Percentiles rank a stretch among this genome's conserved stretches.
phyloP scores from a whole-genome alignment of 1,139 yeast species.

The Magnusiomyces tetraspermus region DNA sequence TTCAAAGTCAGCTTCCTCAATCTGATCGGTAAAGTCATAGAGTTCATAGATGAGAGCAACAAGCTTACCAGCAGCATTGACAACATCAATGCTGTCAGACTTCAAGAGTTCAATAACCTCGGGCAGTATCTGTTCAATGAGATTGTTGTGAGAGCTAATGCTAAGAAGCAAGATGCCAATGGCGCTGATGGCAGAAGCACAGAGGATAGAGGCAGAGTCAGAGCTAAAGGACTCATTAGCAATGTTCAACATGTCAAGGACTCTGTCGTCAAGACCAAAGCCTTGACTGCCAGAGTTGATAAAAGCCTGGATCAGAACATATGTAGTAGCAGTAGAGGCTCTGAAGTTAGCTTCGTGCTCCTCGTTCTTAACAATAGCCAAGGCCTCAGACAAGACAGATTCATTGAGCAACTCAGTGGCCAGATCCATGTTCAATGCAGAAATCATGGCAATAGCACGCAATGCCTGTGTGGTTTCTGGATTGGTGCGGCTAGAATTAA shows the following conservation, averaged over 20 bases:
- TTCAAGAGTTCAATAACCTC: conserved; percentile 26
- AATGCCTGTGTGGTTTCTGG: conserved; percentile 27
- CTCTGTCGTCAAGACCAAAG: conserved; percentile 27
- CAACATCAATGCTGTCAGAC: conserved; percentile 21
- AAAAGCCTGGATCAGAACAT: conserved; percentile 28
- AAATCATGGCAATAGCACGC: conserved; percentile 26
- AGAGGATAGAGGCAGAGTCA: conserved; percentile 23
- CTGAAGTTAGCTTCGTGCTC: conserved; percentile 17
- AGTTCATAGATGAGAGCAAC: conserved; percentile 56
- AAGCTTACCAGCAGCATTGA: conserved; percentile 48
- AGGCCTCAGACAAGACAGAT: conserved; percentile 17
- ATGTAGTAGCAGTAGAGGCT: conserved; percentile 24
- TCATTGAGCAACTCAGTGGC: conserved; percentile 21
- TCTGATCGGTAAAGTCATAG: conserved; percentile 38
- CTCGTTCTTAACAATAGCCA: conserved; percentile 15
- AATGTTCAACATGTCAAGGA: conserved; percentile 23
- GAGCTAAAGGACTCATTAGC: conserved; percentile 25
- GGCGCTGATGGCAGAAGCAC: conserved; percentile 29
- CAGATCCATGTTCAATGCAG: conserved; percentile 25
- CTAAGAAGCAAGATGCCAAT: conserved; percentile 24
- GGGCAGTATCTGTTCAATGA: conserved; percentile 26
- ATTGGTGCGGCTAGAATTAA: conserved; percentile 25
- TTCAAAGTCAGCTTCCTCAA: conserved; percentile 33
- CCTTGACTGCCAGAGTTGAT: conserved; percentile 31
- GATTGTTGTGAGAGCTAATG: conserved; percentile 18